A percentile compares a stretch with the other conserved stretches of the same genome.
phyloP scores from a whole-genome alignment of 2,329 filamentous ascomycete genomes.

The Xylariaceae sp. region DNA sequence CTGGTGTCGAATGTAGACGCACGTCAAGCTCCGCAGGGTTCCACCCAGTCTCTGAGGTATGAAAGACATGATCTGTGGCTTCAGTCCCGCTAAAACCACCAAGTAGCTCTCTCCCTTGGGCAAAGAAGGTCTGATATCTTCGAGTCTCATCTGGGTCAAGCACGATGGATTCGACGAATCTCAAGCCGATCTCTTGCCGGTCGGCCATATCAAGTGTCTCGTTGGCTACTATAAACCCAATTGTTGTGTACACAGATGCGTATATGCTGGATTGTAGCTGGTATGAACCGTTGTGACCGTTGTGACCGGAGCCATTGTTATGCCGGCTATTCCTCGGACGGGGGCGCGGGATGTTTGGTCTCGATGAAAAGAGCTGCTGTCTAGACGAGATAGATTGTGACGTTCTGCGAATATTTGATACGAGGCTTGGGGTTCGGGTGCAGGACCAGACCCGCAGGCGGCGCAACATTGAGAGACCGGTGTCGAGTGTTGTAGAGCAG shows the following conservation, averaged over 20 bases:
- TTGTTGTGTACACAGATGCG: slow-evolving; percentile 16
- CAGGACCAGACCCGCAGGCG: slow-evolving; percentile 11
- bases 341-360: background rate
- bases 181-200: slow-evolving; percentile 2
- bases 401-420: background rate
- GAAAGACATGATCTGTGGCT: slow-evolving; percentile 4
- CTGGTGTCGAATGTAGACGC: slow-evolving; percentile 12
- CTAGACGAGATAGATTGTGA: background rate
- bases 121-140: slow-evolving; percentile 10
- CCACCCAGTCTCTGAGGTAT: slow-evolving; percentile 2
- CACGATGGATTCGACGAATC: slow-evolving; percentile 9
- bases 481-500: background rate
- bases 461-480: slow-evolving; percentile 11
- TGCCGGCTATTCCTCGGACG: background rate
- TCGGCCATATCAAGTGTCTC: slow-evolving; percentile 8
- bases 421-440: slow-evolving; percentile 5
- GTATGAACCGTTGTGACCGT: background rate
- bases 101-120: slow-evolving; percentile 8
- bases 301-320: background rate
- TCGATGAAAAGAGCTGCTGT: slow-evolving; percentile 6
- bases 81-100: slow-evolving; percentile 5
- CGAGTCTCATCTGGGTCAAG: slow-evolving; percentile 1
- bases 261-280: slow-evolving; percentile 13
- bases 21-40: slow-evolving; percentile 7
- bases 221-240: slow-evolving; percentile 16